These are phyloP conservation scores for Kwoniella dendrophila DNA, from an alignment of 768 basidiomycete genomes.

Conservation along the genomic window DNA sequence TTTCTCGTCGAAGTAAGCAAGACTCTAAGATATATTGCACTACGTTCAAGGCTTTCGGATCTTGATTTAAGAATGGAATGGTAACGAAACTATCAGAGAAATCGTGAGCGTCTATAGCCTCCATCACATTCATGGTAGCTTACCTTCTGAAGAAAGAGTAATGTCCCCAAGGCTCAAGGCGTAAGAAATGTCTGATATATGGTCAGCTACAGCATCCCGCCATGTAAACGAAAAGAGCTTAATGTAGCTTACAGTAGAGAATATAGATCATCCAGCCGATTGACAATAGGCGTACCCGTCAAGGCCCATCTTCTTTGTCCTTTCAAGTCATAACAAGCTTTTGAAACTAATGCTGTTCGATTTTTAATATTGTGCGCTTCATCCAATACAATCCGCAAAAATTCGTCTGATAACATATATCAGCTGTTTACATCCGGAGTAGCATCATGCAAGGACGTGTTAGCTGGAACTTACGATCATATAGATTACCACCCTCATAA, in stretches of 20 bases:
- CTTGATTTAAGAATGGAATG: constrained; percentile 83
- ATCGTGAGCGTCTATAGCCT: not conserved
- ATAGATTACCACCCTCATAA: constrained; percentile 62
- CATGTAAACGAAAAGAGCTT: constrained; percentile 59
- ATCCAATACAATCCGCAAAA: constrained; percentile 60
- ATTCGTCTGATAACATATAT: constrained; percentile 31
- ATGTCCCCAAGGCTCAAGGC: constrained; percentile 56
- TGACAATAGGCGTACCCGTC: constrained; percentile 95
- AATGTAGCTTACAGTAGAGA: constrained; percentile 63
- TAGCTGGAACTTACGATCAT: constrained; percentile 43
- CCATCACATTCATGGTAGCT: constrained; percentile 54
- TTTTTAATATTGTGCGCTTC: constrained; percentile 97
- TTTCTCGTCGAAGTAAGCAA: constrained; percentile 83
- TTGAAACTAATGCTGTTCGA: constrained; percentile 59
- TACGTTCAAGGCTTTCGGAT: constrained; percentile 89
- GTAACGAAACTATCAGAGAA: constrained; percentile 72
- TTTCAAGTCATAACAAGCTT: constrained; percentile 75
- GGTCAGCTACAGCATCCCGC: constrained; percentile 14
- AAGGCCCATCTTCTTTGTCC: constrained; percentile 86
- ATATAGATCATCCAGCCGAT: constrained; percentile 86
- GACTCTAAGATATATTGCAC: constrained; percentile 93
- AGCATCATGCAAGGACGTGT: not conserved
- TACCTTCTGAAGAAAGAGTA: constrained; percentile 73
- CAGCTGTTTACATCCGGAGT: too few species aligned
- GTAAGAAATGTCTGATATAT: constrained; percentile 50